A percentile compares a stretch with the other conserved stretches of the same genome.
Conservation (phyloP, 1,284 basidiomycete genomes). For the Irpex sp. region DNA sequence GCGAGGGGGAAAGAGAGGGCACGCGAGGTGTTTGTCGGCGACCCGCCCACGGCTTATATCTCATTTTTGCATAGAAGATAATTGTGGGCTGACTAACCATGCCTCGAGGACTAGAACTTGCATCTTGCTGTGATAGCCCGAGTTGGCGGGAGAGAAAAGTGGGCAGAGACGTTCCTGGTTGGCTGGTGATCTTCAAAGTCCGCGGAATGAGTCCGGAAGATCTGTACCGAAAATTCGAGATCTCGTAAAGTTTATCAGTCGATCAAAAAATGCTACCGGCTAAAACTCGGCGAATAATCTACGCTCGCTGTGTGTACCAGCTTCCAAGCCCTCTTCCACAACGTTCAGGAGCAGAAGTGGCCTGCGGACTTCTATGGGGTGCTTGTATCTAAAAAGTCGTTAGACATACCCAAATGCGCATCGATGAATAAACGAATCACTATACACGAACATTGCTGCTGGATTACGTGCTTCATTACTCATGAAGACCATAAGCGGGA, state of each 20-base stretch:
- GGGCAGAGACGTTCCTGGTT: neutral
- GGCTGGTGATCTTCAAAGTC: neutral
- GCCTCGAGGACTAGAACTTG: neutral
- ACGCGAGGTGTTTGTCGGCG: neutral
- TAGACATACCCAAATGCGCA: too few relatives aligned
- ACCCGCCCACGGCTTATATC: neutral
- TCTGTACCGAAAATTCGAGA: neutral
- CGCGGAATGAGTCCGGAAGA: neutral
- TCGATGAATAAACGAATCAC: too few relatives aligned
- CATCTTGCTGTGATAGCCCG: neutral
- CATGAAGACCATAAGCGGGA: too few relatives aligned
- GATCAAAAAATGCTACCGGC: neutral
- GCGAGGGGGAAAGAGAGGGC: neutral
- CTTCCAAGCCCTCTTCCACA: neutral
- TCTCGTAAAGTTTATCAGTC: neutral
- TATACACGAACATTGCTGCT: too few relatives aligned
- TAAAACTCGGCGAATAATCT: neutral
- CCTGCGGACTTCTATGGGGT: neutral
- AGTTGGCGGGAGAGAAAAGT: neutral
- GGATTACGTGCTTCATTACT: too few relatives aligned
- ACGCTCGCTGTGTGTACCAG: neutral
- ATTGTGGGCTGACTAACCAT: neutral
- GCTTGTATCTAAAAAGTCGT: too few relatives aligned
- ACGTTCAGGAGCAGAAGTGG: neutral
- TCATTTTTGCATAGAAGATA: neutral